phyloP scores from a whole-genome alignment of 768 basidiomycete genomes.

The Boletus tomentosulus region DNA sequence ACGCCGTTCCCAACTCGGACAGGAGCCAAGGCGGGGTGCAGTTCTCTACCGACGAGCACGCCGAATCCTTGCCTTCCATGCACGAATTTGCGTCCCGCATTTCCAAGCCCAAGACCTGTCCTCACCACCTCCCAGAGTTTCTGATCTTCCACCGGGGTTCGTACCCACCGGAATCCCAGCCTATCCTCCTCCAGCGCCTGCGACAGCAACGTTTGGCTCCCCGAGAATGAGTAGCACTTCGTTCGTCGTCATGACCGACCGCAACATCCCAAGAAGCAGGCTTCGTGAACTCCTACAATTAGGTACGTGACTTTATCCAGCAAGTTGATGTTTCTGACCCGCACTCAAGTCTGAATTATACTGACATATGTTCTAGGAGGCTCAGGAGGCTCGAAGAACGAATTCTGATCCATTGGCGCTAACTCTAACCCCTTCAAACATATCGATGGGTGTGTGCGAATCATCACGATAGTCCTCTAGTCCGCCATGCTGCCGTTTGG shows the following conservation, averaged over 20 bases:
- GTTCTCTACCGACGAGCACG: conserved; percentile 18
- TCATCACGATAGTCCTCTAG: too few relatives aligned
- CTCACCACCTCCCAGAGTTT: conserved; percentile 16
- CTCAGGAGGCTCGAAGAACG: too few relatives aligned
- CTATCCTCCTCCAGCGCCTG: conserved; percentile 11
- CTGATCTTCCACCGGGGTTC: conserved; percentile 27
- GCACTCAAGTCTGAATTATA: too few relatives aligned
- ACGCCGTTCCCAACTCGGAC: not conserved
- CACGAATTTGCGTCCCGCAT: conserved; percentile 10
- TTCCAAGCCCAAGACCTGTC: conserved; percentile 5
- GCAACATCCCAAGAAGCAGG: too few relatives aligned
- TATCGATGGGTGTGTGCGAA: too few relatives aligned
- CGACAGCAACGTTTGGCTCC: conserved; percentile 1
- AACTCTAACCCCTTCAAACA: too few relatives aligned
- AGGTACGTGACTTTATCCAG: too few relatives aligned
- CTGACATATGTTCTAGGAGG: too few relatives aligned
- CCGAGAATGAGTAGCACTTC: conserved; percentile 1
- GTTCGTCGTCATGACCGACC: not conserved
- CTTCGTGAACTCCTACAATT: too few relatives aligned
- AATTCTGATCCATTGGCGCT: too few relatives aligned
- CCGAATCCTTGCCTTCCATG: conserved; percentile 10
- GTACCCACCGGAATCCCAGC: conserved; percentile 23
- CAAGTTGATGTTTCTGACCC: too few relatives aligned
- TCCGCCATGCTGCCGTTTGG: too few relatives aligned
- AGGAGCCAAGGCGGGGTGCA: conserved; percentile 9